Percentiles rank a stretch among this genome's conserved stretches.
Conservation (phyloP, 2,329 filamentous ascomycete species). For the Canariomyces notabilis region DNA sequence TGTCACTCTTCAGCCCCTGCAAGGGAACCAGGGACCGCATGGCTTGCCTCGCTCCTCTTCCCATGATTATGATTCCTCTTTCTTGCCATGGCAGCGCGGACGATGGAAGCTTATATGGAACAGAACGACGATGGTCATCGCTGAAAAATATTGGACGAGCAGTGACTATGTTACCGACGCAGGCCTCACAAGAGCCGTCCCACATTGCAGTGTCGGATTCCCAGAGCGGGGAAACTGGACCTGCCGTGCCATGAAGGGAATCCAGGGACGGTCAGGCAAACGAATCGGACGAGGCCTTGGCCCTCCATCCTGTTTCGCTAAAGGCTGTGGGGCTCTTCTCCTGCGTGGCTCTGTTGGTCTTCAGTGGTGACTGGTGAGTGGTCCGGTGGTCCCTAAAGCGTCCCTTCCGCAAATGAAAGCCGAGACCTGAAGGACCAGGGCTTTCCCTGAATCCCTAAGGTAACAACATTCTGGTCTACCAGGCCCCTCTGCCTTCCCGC, state of each 20-base stretch:
- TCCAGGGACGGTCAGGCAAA: slow-evolving; percentile 18
- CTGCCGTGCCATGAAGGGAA: slow-evolving; percentile 15
- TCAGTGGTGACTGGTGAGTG: too few relatives aligned
- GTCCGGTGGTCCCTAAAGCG: too few relatives aligned
- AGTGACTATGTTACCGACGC: too few relatives aligned
- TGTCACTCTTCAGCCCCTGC: too few relatives aligned
- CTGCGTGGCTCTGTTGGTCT: slow-evolving; percentile 17
- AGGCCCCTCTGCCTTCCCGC: slow-evolving; percentile 13
- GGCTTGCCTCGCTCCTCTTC: too few relatives aligned
- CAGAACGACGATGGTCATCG: too few relatives aligned
- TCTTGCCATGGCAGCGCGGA: too few relatives aligned
- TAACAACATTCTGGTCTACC: slow-evolving; percentile 18
- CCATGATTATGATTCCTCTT: too few relatives aligned
- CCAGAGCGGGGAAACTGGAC: slow-evolving; percentile 17
- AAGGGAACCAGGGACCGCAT: too few relatives aligned
- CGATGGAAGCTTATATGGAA: too few relatives aligned
- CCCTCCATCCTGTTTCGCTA: slow-evolving; percentile 25
- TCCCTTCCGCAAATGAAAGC: slow-evolving; percentile 26
- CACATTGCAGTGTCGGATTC: slow-evolving; percentile 9
- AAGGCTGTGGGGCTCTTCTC: slow-evolving; percentile 21
- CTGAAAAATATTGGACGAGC: not conserved
- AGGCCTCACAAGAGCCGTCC: not conserved
- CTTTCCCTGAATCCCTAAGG: slow-evolving; percentile 9
- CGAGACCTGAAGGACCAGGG: slow-evolving; percentile 12
- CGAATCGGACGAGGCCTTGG: slow-evolving; percentile 20